Evolutionary conservation across 305 asterid species (phyloP).

Genomic region (Solanum chacoense): DNA sequence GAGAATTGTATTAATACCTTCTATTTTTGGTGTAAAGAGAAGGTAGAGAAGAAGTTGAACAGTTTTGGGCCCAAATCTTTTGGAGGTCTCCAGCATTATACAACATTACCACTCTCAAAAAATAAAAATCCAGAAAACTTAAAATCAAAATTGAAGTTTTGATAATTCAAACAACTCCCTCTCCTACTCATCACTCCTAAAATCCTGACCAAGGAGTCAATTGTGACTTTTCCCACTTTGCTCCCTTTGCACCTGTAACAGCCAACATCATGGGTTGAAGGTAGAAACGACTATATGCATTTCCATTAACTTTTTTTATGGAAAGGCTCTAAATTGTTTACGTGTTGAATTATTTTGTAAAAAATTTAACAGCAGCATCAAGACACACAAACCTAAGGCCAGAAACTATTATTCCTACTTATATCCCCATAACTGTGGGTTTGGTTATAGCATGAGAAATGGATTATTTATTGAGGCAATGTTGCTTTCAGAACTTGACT

Average conservation of each 20-base stretch:
- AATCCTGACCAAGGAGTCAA: neutral
- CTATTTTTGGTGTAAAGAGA: neutral
- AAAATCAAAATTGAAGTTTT: neutral
- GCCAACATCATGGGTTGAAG: neutral
- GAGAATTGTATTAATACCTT: neutral
- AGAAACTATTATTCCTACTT: neutral
- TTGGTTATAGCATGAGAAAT: neutral
- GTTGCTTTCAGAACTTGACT: neutral
- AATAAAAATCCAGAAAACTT: neutral
- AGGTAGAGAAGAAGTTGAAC: neutral
- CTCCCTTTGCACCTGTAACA: neutral
- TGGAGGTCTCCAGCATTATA: neutral
- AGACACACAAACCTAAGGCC: neutral
- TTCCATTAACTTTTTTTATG: neutral
- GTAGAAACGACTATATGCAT: neutral
- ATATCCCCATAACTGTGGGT: neutral
- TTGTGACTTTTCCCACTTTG: neutral
- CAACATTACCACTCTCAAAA: neutral
- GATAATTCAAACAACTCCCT: neutral
- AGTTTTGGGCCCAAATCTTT: neutral
- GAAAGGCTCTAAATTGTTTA: neutral
- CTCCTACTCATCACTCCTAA: neutral
- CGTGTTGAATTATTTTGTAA: neutral
- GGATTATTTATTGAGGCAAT: neutral
- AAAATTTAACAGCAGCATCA: neutral